A percentile compares a stretch with the other conserved stretches of the same genome.
These are phyloP conservation scores for Piper longum DNA, from an alignment of 164 flowering plant genomes.

Conservation along the genomic window DNA sequence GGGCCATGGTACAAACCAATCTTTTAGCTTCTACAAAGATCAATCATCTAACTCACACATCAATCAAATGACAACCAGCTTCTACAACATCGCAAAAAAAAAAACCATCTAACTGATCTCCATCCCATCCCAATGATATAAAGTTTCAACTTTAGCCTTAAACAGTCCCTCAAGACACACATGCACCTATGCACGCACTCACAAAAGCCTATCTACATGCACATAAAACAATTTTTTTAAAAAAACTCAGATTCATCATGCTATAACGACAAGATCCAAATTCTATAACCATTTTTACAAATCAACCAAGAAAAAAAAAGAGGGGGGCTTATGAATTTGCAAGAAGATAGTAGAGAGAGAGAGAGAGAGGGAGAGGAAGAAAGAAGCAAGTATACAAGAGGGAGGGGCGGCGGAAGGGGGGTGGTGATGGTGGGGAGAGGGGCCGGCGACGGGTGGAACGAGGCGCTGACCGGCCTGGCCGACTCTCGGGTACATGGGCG, in stretches of 20 bases:
- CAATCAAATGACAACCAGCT: too few relatives aligned
- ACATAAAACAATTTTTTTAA: too few relatives aligned
- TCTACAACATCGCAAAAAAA: too few relatives aligned
- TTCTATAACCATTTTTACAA: neutral
- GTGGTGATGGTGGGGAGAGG: conserved; percentile 3
- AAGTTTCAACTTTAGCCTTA: neutral
- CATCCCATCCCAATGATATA: neutral
- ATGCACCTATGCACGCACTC: neutral
- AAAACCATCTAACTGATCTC: neutral
- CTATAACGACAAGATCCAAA: neutral
- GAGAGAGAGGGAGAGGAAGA: neutral
- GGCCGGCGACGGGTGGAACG: conserved; percentile 1
- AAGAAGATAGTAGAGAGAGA: neutral
- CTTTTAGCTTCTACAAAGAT: too few relatives aligned
- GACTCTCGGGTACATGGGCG: conserved; percentile 6
- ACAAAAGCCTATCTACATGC: neutral
- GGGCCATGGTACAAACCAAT: too few relatives aligned
- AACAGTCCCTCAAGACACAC: neutral
- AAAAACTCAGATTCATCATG: too few relatives aligned
- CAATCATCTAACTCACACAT: too few relatives aligned
- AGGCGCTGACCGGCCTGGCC: conserved; percentile 7
- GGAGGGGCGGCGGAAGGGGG: neutral
- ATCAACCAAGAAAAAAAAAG: neutral
- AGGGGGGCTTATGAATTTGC: too few relatives aligned
- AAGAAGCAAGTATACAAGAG: conserved; percentile 1